Evolutionary conservation across 768 basidiomycete genomes (phyloP), one percentile per base, ranked within the genome.

Genomic region (Russula olivacea): DNA sequence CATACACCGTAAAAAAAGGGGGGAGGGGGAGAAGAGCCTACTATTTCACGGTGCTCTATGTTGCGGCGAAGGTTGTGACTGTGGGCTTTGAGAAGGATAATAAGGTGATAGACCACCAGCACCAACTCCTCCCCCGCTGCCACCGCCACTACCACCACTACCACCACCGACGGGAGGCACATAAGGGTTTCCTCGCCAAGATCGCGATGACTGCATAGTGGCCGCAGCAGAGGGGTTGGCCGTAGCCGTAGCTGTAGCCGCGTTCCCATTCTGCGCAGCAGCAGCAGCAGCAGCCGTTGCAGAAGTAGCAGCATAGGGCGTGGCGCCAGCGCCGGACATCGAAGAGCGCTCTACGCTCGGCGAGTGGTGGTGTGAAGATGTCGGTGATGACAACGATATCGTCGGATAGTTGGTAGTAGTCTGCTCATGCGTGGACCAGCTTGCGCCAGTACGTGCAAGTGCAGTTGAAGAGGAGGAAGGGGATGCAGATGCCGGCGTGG

Each of bases 41-140:
- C 45, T 4, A 15, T 61, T 43, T 40, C 38, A 67, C 41, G 60
- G 53, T 40, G 65, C 64, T 61, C 64, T 67, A 66, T 66, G 61
- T 28, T 66, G 66, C n/a, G 49, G 60, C 8, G 59, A 43, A 14
- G 56, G 36, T 9, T 47, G 57, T 4, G 52, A 8, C 17, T 48
- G 64, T 17, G 66, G 30, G 19, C 41, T 47, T 11, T 34, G 43
- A 49, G 66, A 56, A 43, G 66, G 53, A 62, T 62, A 61, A 51
- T 66, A 59, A 8, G 62, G 54, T 21, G 38, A 14, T 2, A 25
- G 36, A 17, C 41, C 14, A 36, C 36, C 47, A 12, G 4, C 36
- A 17, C 50, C 32, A 1, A 53, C 48, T 10, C 32, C 25, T 36
- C 54, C 19, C 9, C 43, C 34, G 0, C 36, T 38, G 17, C 53